These are phyloP conservation scores for Lichtheimia hyalospora DNA, from an alignment of 371 early-diverging fungal species.

Conservation along the genomic window DNA sequence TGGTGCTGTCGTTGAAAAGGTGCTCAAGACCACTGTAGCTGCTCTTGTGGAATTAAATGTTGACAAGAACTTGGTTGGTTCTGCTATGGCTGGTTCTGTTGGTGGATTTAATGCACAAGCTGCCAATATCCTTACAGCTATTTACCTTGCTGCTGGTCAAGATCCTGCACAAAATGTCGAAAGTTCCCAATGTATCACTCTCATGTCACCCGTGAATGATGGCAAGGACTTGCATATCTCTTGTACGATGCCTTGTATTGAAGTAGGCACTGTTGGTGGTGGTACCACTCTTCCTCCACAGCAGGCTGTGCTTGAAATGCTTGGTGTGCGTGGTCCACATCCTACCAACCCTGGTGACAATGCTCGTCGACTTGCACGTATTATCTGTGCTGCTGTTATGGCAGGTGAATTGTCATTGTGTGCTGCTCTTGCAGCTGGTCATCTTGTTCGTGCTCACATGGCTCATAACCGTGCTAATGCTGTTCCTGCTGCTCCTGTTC, in stretches of 20 bases:
- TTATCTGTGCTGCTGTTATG: conserved; percentile 92
- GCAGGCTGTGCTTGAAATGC: conserved; percentile 82
- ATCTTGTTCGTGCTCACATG: conserved; percentile 84
- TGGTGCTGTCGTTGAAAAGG: conserved; percentile 73
- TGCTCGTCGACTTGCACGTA: conserved; percentile 84
- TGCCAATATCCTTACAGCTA: conserved; percentile 92
- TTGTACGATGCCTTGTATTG: conserved; percentile 94
- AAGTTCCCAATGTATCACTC: conserved; percentile 88
- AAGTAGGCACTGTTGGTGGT: conserved; percentile 96
- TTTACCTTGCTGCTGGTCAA: conserved; percentile 94
- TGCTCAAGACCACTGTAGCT: conserved; percentile 84
- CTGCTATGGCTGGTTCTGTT: conserved; percentile 93
- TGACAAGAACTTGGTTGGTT: conserved; percentile 90
- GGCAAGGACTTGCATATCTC: conserved; percentile 83
- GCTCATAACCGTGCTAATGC: conserved; percentile 70
- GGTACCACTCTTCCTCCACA: conserved; percentile 90
- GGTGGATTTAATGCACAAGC: conserved; percentile 98
- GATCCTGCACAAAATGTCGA: conserved; percentile 98
- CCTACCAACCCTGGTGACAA: conserved; percentile 82
- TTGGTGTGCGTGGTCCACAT: conserved; percentile 86
- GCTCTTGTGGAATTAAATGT: conserved; percentile 81
- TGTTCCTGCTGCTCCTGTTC: conserved; percentile 14
- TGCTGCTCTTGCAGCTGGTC: conserved; percentile 84
- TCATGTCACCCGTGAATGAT: conserved; percentile 87
- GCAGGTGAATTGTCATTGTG: conserved; percentile 92